Conservation (phyloP, 306 rosid species). For the Cucumis hystrix region DNA sequence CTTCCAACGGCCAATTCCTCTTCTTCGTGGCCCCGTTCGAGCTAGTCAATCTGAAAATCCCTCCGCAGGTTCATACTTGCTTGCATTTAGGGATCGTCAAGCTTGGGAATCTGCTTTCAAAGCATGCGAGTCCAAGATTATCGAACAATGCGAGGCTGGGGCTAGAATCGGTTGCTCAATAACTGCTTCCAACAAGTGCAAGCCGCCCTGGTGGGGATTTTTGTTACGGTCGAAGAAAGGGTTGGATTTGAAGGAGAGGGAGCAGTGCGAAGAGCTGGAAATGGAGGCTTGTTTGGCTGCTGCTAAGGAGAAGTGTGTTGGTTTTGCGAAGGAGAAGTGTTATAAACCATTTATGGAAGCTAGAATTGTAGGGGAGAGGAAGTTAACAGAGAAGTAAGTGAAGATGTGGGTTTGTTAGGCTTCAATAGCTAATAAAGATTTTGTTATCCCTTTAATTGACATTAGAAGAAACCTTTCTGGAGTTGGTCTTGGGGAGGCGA, state of each 20-base stretch:
- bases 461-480: conserved; percentile 1
- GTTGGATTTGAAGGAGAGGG: conserved; percentile 42
- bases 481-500: conserved; percentile 11
- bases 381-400: conserved; percentile 21
- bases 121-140: conserved; percentile 39
- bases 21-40: conserved; percentile 51
- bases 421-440: conserved; percentile 15
- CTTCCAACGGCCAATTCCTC: conserved; percentile 46
- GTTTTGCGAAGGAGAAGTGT: conserved; percentile 47
- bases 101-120: conserved; percentile 55
- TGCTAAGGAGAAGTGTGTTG: conserved; percentile 42
- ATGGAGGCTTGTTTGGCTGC: conserved; percentile 24
- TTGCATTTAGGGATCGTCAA: conserved; percentile 48
- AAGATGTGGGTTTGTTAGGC: conserved; percentile 31
- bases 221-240: conserved; percentile 26
- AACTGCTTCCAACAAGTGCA: conserved; percentile 30
- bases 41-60: conserved; percentile 25
- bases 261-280: conserved; percentile 47
- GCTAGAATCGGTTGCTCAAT: conserved; percentile 54
- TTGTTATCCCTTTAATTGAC: conserved; percentile 13
- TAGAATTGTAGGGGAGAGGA: conserved; percentile 27
- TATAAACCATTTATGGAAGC: conserved; percentile 49
- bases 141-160: conserved; percentile 57
- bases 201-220: conserved; percentile 73
- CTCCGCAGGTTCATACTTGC: conserved; percentile 34